Evolutionary conservation across 1,284 basidiomycete species (phyloP), one percentile per base, ranked within the genome.

Genomic region (Prillingera fragicola): DNA sequence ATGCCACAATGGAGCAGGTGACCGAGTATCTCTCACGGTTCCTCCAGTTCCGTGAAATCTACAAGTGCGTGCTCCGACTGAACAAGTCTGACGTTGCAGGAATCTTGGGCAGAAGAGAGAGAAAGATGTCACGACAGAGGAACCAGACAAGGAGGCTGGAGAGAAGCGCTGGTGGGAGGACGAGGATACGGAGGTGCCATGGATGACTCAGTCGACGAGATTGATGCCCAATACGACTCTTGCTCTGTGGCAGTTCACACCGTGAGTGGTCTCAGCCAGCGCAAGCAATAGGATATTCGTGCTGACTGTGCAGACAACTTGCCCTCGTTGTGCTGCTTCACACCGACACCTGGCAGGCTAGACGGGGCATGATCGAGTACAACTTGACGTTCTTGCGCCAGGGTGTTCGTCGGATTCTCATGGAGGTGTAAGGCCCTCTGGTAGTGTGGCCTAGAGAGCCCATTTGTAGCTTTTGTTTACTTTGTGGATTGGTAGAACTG

Each of bases 1-100:
- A 85, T 15, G 88, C 87, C 0, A 89, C 94, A 0, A 87, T 95
- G 22, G 92, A 96, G 65, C 79, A 84, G 42, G 82, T 83, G 1
- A 90, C 87, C 2, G 91, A 96, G 59, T 97, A 94, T 60, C 77
- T 96, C 15, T 80, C 83, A 41, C 88, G 90, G 74, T 78, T 96
- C 40, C 83, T 84, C 52, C 81, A 85, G 6, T 91, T 97, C 57
- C 82, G 84, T 22, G 79, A 82, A 5, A 70, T 96, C 17, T 97
- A 94, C 73, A 81, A 79, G 86, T 86, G 64, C 33, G 77, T 61
- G 25, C 18, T 9, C n/a, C 22, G 15, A n/a, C 28, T 33, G 29
- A 37, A 46, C 18, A 22, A 4, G 7, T 1, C 29, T 31, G 6
- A 31, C n/a, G 18, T 6, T 38, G 1, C 13, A 41, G 40, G 23